These are phyloP conservation scores for Yamadazyma taylorii DNA, from an alignment of 1,139 yeast species.

Conservation along the genomic window DNA sequence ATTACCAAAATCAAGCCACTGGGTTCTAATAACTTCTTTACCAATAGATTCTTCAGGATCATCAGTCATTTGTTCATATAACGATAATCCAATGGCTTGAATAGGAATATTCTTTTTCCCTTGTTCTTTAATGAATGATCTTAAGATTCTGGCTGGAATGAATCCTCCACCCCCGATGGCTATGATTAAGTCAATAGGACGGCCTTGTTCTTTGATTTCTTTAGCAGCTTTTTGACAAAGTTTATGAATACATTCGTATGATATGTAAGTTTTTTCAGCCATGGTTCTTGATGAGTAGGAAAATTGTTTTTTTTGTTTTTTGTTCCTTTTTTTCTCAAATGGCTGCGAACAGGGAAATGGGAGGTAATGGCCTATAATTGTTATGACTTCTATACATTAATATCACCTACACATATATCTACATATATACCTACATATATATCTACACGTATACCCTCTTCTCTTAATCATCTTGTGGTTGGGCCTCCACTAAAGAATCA, in stretches of 20 bases:
- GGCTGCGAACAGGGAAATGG: slow-evolving; percentile 2
- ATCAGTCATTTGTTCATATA: slow-evolving; percentile 57
- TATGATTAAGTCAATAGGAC: slow-evolving; percentile 57
- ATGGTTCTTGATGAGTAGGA: slow-evolving; percentile 4
- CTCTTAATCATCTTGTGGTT: slow-evolving; percentile 18
- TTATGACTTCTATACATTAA: no score
- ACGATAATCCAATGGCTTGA: slow-evolving; percentile 62
- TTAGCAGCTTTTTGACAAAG: slow-evolving; percentile 57
- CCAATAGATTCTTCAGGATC: slow-evolving; percentile 51
- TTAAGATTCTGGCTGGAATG: slow-evolving; percentile 63
- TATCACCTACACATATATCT: no score
- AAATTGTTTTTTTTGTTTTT: no score
- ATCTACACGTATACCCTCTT: slow-evolving; percentile 14
- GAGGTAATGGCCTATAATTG: no score
- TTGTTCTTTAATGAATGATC: slow-evolving; percentile 56
- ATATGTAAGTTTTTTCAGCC: slow-evolving; percentile 50
- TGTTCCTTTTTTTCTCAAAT: no score
- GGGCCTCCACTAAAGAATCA: slow-evolving; percentile 15
- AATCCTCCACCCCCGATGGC: slow-evolving; percentile 74
- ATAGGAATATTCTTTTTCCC: slow-evolving; percentile 62
- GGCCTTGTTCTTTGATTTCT: slow-evolving; percentile 37
- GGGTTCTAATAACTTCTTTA: slow-evolving; percentile 61
- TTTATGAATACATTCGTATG: slow-evolving; percentile 63
- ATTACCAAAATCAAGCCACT: slow-evolving; percentile 65
- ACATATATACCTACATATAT: slow-evolving; percentile 2